A percentile compares a stretch with the other conserved stretches of the same genome.
Evolutionary conservation across 805 yeast genomes (phyloP).

Genomic region (Wickerhamiella galacta): DNA sequence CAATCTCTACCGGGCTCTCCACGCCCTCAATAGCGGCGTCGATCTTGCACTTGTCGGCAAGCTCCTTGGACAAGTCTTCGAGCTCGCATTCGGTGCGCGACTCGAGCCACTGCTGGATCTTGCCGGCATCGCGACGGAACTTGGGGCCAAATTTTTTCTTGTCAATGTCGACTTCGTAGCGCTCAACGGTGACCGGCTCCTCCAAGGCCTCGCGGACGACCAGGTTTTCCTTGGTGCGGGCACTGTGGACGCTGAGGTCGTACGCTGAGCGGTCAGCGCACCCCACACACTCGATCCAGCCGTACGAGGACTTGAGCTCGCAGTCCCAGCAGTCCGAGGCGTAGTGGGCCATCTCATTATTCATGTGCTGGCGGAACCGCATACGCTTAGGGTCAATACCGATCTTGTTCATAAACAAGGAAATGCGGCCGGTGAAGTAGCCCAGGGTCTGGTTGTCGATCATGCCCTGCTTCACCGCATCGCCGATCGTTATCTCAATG

Average conservation of each 20-base stretch:
- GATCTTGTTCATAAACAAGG: conserved; percentile 63
- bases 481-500: conserved; percentile 55
- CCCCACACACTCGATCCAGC: conserved; percentile 99
- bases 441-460: conserved; percentile 96
- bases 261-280: conserved; percentile 99
- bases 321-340: conserved; percentile 99
- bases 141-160: conserved; percentile 96
- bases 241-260: conserved; percentile 88
- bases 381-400: conserved; percentile 75
- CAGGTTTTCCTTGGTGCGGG: conserved; percentile 85
- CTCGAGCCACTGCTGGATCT: conserved; percentile 65
- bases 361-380: conserved; percentile 97
- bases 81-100: conserved; percentile 72
- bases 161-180: conserved; percentile 69
- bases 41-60: conserved; percentile 45
- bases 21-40: conserved; percentile 51
- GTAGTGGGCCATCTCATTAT: conserved; percentile 98
- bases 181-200: conserved; percentile 69
- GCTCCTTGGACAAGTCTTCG: conserved; percentile 56
- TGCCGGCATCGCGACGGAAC: conserved; percentile 93
- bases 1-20: conserved; percentile 49
- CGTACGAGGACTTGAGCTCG: conserved; percentile 85
- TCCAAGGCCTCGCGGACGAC: conserved; percentile 84
- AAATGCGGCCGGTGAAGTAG: conserved; percentile 88
- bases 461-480: conserved; percentile 75